Evolutionary conservation across 2,329 filamentous ascomycete genomes (phyloP).

Genomic region (Cladosporium sp.): DNA sequence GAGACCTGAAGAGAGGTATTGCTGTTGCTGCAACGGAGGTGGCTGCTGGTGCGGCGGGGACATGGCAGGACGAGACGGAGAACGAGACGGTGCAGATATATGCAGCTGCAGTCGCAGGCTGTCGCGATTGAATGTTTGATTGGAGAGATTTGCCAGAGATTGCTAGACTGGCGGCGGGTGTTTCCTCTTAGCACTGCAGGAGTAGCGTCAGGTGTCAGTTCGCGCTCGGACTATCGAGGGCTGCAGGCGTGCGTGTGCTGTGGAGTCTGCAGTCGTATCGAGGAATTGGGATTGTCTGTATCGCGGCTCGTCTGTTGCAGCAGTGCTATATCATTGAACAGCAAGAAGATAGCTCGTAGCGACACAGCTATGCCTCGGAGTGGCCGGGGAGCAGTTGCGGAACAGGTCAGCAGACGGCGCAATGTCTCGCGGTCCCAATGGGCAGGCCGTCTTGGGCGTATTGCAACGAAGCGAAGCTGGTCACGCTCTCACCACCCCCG

Average conservation of each 20-base stretch:
- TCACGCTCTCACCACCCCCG: no score
- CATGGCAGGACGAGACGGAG: not conserved
- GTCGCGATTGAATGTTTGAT: not conserved
- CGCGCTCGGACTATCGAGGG: not conserved
- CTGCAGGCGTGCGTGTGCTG: constrained; percentile 1
- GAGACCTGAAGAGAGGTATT: constrained; percentile 2
- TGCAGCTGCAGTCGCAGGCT: not conserved
- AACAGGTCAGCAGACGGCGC: not conserved
- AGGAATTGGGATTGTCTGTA: not conserved
- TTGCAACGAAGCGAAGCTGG: no score
- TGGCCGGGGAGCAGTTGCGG: not conserved
- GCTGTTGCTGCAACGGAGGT: not conserved
- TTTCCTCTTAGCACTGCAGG: not conserved
- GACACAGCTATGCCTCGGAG: not conserved
- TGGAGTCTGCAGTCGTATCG: not conserved
- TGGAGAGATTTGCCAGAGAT: not conserved
- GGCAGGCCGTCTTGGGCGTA: not conserved
- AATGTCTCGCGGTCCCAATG: not conserved
- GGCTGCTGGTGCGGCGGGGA: constrained; percentile 8
- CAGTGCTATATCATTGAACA: not conserved
- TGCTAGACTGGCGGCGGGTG: not conserved
- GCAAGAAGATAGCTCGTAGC: not conserved
- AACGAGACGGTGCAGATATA: not conserved
- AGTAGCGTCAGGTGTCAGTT: constrained; percentile 3
- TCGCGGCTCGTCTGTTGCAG: not conserved